Evolutionary conservation across 2,329 filamentous ascomycete species (phyloP).

Genomic region (Pseudogymnoascus sp.): DNA sequence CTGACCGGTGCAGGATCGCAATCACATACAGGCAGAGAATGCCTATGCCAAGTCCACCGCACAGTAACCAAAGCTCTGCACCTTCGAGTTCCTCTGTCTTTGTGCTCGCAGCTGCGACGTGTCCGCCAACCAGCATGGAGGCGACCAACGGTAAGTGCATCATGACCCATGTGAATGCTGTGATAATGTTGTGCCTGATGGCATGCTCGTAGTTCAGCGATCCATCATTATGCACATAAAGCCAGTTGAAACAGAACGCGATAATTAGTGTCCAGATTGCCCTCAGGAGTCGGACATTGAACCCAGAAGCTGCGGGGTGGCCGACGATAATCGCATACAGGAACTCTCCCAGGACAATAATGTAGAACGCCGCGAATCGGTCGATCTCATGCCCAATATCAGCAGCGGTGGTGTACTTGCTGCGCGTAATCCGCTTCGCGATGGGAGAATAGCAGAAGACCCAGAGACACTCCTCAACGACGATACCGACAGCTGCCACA

Average conservation of each 20-base stretch:
- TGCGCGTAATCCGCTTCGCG: slow-evolving; percentile 35
- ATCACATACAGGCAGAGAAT: slow-evolving; percentile 38
- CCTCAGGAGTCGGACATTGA: slow-evolving; percentile 36
- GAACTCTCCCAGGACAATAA: slow-evolving; percentile 45
- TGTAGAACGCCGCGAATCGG: slow-evolving; percentile 43
- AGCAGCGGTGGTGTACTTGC: slow-evolving; percentile 40
- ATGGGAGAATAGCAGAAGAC: slow-evolving; percentile 37
- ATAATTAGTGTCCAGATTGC: slow-evolving; percentile 42
- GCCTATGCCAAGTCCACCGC: slow-evolving; percentile 38
- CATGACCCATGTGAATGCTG: slow-evolving; percentile 38
- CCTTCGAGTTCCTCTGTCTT: slow-evolving; percentile 32
- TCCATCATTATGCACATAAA: slow-evolving; percentile 42
- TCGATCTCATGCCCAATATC: slow-evolving; percentile 44
- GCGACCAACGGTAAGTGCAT: slow-evolving; percentile 39
- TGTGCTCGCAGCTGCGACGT: slow-evolving; percentile 37
- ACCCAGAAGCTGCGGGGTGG: slow-evolving; percentile 37
- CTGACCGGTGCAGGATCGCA: slow-evolving; percentile 34
- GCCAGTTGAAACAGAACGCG: slow-evolving; percentile 43
- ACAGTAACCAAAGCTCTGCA: slow-evolving; percentile 40
- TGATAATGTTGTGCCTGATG: slow-evolving; percentile 32
- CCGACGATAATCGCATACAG: slow-evolving; percentile 42
- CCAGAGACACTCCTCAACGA: slow-evolving; percentile 37
- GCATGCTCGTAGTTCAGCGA: slow-evolving; percentile 37
- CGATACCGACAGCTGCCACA: slow-evolving; percentile 35
- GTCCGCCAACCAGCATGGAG: slow-evolving; percentile 40